Conservation (phyloP, 164 flowering plant species). For the Annona cherimola region DNA sequence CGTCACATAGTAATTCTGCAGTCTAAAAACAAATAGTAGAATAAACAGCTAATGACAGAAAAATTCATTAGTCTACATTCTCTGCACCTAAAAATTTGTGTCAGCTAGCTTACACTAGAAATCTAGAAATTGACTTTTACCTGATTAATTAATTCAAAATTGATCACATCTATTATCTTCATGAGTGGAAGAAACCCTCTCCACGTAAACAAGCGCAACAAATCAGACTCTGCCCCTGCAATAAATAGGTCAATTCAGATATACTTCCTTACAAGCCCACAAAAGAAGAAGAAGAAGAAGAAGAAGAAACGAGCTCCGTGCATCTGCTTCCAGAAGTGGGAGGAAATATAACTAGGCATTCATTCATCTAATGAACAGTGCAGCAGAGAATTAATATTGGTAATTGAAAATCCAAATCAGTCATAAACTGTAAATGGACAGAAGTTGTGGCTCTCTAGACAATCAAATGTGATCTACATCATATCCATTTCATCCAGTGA, state of each 20-base stretch:
- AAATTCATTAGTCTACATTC: too few relatives aligned
- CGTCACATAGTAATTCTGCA: slow-evolving; percentile 46
- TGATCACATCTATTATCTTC: slow-evolving; percentile 34
- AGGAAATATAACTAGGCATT: too few relatives aligned
- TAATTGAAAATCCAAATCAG: too few relatives aligned
- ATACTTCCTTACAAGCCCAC: not conserved
- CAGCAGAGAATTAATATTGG: too few relatives aligned
- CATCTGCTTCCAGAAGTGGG: too few relatives aligned
- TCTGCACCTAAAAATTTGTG: not conserved
- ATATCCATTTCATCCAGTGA: too few relatives aligned
- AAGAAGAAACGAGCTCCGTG: not conserved
- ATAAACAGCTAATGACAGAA: not conserved
- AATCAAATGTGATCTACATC: too few relatives aligned
- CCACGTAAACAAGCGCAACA: slow-evolving; percentile 40
- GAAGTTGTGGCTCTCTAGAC: too few relatives aligned
- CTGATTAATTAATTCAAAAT: slow-evolving; percentile 51
- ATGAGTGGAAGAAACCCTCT: slow-evolving; percentile 55
- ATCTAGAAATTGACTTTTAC: slow-evolving; percentile 26
- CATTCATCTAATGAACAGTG: too few relatives aligned
- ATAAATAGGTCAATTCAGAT: not conserved
- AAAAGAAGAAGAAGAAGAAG: not conserved
- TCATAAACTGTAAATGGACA: too few relatives aligned
- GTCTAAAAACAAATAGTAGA: slow-evolving; percentile 33
- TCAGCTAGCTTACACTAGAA: not conserved
- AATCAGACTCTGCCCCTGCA: slow-evolving; percentile 23